Evolutionary conservation across 2,329 filamentous ascomycete species (phyloP).

Genomic region (Trichoderma sp.): DNA sequence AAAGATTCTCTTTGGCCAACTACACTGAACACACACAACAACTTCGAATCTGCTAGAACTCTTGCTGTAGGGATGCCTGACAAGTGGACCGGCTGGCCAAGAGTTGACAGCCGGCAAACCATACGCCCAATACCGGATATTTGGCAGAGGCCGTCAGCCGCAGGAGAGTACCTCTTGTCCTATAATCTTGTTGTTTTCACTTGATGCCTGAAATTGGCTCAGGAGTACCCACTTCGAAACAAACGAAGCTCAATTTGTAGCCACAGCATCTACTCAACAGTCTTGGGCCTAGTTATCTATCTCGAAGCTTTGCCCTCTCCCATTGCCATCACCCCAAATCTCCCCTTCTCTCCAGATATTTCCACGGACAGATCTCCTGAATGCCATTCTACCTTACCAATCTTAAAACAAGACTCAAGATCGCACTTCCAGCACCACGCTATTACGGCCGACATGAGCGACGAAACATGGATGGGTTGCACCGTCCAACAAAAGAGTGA

Average conservation of each 20-base stretch:
- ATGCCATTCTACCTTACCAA: background rate
- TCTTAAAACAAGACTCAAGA: background rate
- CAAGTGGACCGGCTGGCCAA: too few species aligned
- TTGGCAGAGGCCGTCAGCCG: background rate
- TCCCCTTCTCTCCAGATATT: background rate
- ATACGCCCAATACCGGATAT: background rate
- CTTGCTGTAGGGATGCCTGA: too few species aligned
- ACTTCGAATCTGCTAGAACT: background rate
- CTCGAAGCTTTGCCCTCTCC: background rate
- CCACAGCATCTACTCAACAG: too few species aligned
- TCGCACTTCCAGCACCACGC: too few species aligned
- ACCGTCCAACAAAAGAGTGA: background rate
- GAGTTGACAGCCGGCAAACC: background rate
- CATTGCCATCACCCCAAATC: background rate
- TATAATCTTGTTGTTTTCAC: background rate
- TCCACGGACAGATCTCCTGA: background rate
- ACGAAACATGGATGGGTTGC: background rate
- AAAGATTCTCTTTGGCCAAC: too few species aligned
- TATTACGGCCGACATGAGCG: background rate
- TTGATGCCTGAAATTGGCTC: background rate
- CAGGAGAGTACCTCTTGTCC: background rate
- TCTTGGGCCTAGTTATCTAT: background rate
- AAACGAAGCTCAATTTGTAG: background rate
- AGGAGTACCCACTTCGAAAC: background rate
- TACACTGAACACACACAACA: too few species aligned